Evolutionary conservation across 2,329 filamentous ascomycete species (phyloP), one percentile per base, ranked within the genome.

Genomic region (Lizonia empirigonia): DNA sequence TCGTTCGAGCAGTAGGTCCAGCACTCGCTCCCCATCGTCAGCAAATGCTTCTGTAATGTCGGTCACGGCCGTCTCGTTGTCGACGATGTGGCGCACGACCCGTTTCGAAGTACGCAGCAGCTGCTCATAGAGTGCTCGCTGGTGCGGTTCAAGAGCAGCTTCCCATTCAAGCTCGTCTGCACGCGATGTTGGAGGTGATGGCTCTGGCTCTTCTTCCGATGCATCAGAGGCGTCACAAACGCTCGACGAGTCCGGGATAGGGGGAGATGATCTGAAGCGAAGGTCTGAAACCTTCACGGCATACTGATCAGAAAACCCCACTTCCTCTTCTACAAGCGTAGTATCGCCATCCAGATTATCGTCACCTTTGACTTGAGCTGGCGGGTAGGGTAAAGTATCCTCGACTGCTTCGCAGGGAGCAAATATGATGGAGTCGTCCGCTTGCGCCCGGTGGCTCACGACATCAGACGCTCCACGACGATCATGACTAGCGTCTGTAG

Each of bases 31-130:
- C 34, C 76, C 78, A 40, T 78, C 76, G 23, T 70, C 63, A 27
- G 68, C 70, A 56, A 78, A 82, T 19, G 72, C 73, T 7, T 74
- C 68, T 4, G 80, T 60, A 20, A 80, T 74, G 22, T 77, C 70
- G 4, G 63, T 64, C 20, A 80, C 70, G 1, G 74, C 75, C 4
- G 70, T 71, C 57, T 80, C 79, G 35, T 76, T 73, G n/a, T 76
- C 71, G 7, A 79, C 69, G 15, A 83, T 71, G 47, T 80, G 74
- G 1, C 64, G 72, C 7, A 77, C 59, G 8, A 82, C 70, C 15
- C 69, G 69, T 67, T 80, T 64, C 3, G 74, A 73, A 3, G 75
- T 67, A n/a, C 67, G 67, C 18, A 74, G 62, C 19, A 78, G 60
- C 27, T 70, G 63, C 13, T 76, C 71, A 30, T 72, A 67, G 5